Evolutionary conservation across 805 yeast species (phyloP).

Genomic region (Saturnispora halmiae): DNA sequence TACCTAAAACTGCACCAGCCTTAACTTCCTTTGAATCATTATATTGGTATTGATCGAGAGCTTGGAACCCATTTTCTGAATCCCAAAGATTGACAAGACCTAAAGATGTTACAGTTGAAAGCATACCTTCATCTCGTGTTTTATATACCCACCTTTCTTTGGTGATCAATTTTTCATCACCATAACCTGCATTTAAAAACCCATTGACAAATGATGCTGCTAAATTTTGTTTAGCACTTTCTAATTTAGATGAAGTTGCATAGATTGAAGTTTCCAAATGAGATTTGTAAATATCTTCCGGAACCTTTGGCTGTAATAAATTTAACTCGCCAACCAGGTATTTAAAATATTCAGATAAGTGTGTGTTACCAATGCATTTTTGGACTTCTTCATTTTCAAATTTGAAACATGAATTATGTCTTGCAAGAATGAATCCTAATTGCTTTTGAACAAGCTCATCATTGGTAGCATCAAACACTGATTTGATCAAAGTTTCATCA

Average conservation of each 20-base stretch:
- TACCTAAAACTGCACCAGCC: slow-evolving; percentile 95
- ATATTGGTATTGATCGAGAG: slow-evolving; percentile 79
- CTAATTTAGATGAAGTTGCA: slow-evolving; percentile 52
- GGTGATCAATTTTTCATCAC: slow-evolving; percentile 71
- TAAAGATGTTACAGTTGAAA: slow-evolving; percentile 82
- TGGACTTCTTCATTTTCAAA: slow-evolving; percentile 67
- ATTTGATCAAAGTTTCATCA: slow-evolving; percentile 63
- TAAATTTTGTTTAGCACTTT: slow-evolving; percentile 89
- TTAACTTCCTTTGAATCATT: slow-evolving; percentile 78
- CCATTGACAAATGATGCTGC: slow-evolving; percentile 94
- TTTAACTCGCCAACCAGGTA: slow-evolving; percentile 83
- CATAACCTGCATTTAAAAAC: slow-evolving; percentile 84
- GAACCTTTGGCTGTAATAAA: slow-evolving; percentile 80
- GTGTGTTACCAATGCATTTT: slow-evolving; percentile 73
- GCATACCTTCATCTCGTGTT: slow-evolving; percentile 87
- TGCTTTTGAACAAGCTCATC: slow-evolving; percentile 78
- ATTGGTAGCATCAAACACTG: slow-evolving; percentile 72
- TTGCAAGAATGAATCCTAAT: slow-evolving; percentile 79
- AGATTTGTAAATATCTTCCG: slow-evolving; percentile 89
- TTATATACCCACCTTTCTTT: slow-evolving; percentile 79
- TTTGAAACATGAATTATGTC: slow-evolving; percentile 74
- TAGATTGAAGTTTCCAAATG: slow-evolving; percentile 65
- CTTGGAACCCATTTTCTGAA: slow-evolving; percentile 78
- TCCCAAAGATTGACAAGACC: slow-evolving; percentile 93
- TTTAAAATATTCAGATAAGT: slow-evolving; percentile 66